A percentile compares a stretch with the other conserved stretches of the same genome.
These are phyloP conservation scores for Domatiomyces catenatus DNA, from an alignment of 2,329 filamentous ascomycete species.

Conservation along the genomic window DNA sequence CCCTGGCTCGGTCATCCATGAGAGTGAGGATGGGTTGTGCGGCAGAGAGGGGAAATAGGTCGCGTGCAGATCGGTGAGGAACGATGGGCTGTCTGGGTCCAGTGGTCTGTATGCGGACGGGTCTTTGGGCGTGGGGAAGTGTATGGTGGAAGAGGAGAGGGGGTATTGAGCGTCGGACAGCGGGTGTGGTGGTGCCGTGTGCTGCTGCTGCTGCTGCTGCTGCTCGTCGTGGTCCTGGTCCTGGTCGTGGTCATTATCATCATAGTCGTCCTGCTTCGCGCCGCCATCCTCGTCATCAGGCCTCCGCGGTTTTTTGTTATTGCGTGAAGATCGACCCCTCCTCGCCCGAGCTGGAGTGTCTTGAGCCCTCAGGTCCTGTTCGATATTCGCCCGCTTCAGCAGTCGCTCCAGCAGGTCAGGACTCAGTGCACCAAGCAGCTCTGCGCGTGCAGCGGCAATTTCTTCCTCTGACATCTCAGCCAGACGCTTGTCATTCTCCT, in stretches of 20 bases:
- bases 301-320: constrained; percentile 6
- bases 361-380: constrained; percentile 31
- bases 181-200: neutral
- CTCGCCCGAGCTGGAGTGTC: neutral
- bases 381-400: constrained; percentile 59
- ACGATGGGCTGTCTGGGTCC: constrained; percentile 67
- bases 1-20: constrained; percentile 73
- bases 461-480: constrained; percentile 66
- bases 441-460: constrained; percentile 63
- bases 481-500: constrained; percentile 62
- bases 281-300: neutral
- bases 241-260: neutral
- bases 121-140: constrained; percentile 31
- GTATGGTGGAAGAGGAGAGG: constrained; percentile 27
- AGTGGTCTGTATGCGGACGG: constrained; percentile 49
- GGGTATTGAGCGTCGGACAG: constrained; percentile 13
- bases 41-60: constrained; percentile 90
- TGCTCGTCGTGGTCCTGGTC: neutral
- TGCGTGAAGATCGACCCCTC: constrained; percentile 1
- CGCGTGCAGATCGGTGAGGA: constrained; percentile 66
- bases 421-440: constrained; percentile 64
- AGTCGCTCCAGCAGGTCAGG: constrained; percentile 62
- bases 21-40: constrained; percentile 67
- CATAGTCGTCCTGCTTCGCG: constrained; percentile 21
- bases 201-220: too few species aligned